Conservation (phyloP, 495 filamentous ascomycete genomes). For the Neurospora sp. region DNA sequence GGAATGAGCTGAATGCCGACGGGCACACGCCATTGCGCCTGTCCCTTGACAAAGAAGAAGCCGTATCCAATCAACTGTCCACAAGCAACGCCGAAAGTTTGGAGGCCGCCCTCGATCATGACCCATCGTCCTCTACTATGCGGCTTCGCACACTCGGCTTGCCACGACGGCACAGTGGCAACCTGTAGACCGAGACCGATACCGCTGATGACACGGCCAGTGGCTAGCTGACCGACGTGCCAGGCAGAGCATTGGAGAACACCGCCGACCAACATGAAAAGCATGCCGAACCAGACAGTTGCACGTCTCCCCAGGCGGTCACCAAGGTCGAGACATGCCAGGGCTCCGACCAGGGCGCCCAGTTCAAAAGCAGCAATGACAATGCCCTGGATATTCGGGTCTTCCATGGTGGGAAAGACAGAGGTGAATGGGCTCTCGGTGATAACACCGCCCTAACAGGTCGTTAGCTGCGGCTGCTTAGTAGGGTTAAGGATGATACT, state of each 20-base stretch:
- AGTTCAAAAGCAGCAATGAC: conserved; percentile 43
- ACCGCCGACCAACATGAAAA: conserved; percentile 46
- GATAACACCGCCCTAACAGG: background rate
- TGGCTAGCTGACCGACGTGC: conserved; percentile 44
- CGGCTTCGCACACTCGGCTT: conserved; percentile 56
- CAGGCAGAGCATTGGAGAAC: conserved; percentile 49
- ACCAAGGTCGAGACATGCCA: conserved; percentile 45
- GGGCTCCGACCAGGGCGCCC: conserved; percentile 50
- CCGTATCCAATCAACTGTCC: conserved; percentile 49
- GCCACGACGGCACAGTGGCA: conserved; percentile 48
- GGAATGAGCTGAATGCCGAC: conserved; percentile 68
- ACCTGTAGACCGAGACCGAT: conserved; percentile 55
- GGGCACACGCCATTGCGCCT: conserved; percentile 46
- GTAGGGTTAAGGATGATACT: background rate
- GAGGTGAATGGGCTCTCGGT: background rate
- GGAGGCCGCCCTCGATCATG: conserved; percentile 57
- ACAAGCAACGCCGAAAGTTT: conserved; percentile 53
- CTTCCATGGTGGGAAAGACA: background rate
- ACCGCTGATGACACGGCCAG: conserved; percentile 44
- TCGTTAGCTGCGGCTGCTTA: background rate
- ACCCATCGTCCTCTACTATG: conserved; percentile 52
- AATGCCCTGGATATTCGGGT: conserved; percentile 24
- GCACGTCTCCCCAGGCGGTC: conserved; percentile 45
- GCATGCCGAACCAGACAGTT: conserved; percentile 37
- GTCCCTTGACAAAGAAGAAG: conserved; percentile 43